A percentile compares a stretch with the other conserved stretches of the same genome.
Evolutionary conservation across 306 rosid genomes (phyloP).

Genomic region (Quercus berberidifolia): DNA sequence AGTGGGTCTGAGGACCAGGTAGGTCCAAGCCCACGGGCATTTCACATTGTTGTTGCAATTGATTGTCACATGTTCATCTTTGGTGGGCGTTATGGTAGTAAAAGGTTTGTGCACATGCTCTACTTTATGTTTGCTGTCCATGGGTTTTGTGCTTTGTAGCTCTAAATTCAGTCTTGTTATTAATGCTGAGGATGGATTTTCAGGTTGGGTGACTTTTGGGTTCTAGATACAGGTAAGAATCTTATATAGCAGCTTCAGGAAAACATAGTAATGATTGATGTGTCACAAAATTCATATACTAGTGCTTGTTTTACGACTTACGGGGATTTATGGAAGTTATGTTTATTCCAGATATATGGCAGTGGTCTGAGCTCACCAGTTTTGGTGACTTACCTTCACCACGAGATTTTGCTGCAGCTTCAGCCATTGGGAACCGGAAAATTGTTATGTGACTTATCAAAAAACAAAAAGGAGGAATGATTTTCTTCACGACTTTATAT

Average conservation of each 20-base stretch:
- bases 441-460: constrained; percentile 70
- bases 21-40: constrained; percentile 87
- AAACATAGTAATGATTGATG: too few relatives aligned
- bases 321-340: too few relatives aligned
- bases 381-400: too few relatives aligned
- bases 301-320: too few relatives aligned
- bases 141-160: background rate
- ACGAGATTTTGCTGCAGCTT: constrained; percentile 89
- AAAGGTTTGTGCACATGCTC: constrained; percentile 44
- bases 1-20: constrained; percentile 75
- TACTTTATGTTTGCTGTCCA: background rate
- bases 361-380: too few relatives aligned
- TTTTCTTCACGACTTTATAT: constrained; percentile 11
- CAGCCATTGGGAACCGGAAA: constrained; percentile 84
- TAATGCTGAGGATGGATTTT: too few relatives aligned
- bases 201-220: too few relatives aligned
- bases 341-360: too few relatives aligned
- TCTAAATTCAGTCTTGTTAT: too few relatives aligned
- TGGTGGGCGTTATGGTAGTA: constrained; percentile 82
- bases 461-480: background rate
- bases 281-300: too few relatives aligned
- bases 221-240: too few relatives aligned
- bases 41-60: constrained; percentile 81
- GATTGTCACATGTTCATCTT: constrained; percentile 96
- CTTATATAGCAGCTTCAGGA: too few relatives aligned